A percentile compares a stretch with the other conserved stretches of the same genome.
These are phyloP conservation scores for Artomyces pyxidatus DNA, from an alignment of 768 basidiomycete genomes.

Conservation along the genomic window DNA sequence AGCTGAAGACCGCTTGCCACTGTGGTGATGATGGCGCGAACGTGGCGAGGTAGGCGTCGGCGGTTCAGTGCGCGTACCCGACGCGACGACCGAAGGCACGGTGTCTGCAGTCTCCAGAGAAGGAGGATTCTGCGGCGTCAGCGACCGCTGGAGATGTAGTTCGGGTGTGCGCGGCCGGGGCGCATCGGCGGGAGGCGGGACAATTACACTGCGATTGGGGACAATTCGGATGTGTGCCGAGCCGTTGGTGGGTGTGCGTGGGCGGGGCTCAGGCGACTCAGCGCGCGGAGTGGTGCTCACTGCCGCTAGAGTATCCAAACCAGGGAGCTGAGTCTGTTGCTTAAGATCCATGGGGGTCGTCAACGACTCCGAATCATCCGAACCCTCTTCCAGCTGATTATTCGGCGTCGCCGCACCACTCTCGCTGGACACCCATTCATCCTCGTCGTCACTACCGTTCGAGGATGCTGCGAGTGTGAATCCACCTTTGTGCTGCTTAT, in stretches of 20 bases:
- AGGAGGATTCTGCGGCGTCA: no score
- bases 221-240: neutral
- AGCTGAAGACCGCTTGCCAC: constrained; percentile 32
- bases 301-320: constrained; percentile 10
- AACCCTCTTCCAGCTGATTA: constrained; percentile 26
- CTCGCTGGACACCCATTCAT: constrained; percentile 74
- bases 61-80: constrained; percentile 15
- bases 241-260: constrained; percentile 12
- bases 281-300: constrained; percentile 24
- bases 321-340: constrained; percentile 1
- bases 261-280: constrained; percentile 19
- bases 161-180: constrained; percentile 2
- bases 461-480: constrained; percentile 51
- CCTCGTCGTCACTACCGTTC: constrained; percentile 45
- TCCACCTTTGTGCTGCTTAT: constrained; percentile 35
- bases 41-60: constrained; percentile 30
- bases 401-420: constrained; percentile 67
- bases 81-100: neutral
- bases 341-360: constrained; percentile 21
- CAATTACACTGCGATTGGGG: constrained; percentile 12
- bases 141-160: neutral
- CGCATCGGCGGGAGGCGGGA: neutral
- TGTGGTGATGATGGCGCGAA: constrained; percentile 25
- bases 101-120: no score
- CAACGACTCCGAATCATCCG: constrained; percentile 29